phyloP scores from a whole-genome alignment of 2,329 filamentous ascomycete genomes.

The Ophiostoma sp. region DNA sequence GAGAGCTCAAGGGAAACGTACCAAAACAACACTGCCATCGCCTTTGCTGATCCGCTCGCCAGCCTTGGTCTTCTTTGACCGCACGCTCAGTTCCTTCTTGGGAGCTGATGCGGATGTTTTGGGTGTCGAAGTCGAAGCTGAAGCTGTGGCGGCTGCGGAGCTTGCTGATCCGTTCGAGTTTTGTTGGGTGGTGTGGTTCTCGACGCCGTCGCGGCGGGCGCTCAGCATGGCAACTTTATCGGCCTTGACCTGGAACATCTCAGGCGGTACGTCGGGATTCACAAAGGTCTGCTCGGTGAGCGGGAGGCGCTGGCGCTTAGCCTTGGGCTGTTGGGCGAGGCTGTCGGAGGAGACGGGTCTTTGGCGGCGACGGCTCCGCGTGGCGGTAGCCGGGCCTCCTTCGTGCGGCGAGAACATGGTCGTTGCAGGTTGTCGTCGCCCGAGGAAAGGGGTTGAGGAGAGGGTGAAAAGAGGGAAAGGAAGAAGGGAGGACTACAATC shows the following conservation, averaged over 20 bases:
- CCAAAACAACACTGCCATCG: slow-evolving; percentile 66
- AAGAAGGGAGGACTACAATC: not conserved
- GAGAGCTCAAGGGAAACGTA: slow-evolving; percentile 37
- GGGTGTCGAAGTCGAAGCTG: not conserved
- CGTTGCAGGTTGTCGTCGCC: not conserved
- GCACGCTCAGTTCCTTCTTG: slow-evolving; percentile 58
- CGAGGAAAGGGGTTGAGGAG: not conserved
- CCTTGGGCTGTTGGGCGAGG: slow-evolving; percentile 59
- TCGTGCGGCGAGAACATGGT: slow-evolving; percentile 59
- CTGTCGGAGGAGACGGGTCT: slow-evolving; percentile 59
- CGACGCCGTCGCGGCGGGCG: slow-evolving; percentile 49
- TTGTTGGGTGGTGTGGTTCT: slow-evolving; percentile 37
- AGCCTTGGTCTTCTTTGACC: slow-evolving; percentile 63
- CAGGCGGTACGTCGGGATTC: slow-evolving; percentile 52
- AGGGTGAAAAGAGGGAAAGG: not conserved
- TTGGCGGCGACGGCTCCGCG: slow-evolving; percentile 62
- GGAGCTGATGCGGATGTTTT: slow-evolving; percentile 34
- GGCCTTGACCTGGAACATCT: slow-evolving; percentile 58
- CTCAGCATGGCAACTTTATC: slow-evolving; percentile 51
- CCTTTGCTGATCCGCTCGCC: slow-evolving; percentile 65
- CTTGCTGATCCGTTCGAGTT: not conserved
- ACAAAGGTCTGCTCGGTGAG: slow-evolving; percentile 58
- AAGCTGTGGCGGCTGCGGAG: not conserved
- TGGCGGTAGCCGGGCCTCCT: slow-evolving; percentile 56
- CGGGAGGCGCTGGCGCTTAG: slow-evolving; percentile 62